phyloP scores from a whole-genome alignment of 371 early-diverging fungal species.

The Syncephalastrum racemosum region DNA sequence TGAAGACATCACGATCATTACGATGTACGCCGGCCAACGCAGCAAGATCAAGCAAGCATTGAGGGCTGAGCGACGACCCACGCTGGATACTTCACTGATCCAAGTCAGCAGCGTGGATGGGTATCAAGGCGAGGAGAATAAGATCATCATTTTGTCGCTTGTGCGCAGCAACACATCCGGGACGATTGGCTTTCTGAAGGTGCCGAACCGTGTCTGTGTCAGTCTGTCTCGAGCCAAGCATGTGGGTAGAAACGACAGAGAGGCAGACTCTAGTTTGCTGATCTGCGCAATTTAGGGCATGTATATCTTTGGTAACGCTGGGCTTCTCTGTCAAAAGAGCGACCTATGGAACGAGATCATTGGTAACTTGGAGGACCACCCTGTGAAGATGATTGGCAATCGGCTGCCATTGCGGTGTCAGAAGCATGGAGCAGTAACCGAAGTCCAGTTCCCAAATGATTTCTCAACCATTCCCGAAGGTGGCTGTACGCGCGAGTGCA shows the following conservation, averaged over 20 bases:
- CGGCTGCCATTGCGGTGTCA: constrained; percentile 43
- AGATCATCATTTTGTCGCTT: constrained; percentile 71
- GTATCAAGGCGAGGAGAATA: constrained; percentile 79
- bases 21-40: constrained; percentile 65
- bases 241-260: constrained; percentile 21
- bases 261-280: neutral
- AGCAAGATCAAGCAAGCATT: constrained; percentile 36
- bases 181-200: constrained; percentile 76
- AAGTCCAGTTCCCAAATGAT: constrained; percentile 52
- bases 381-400: constrained; percentile 36
- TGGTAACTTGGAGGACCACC: constrained; percentile 31
- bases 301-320: constrained; percentile 72
- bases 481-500: constrained; percentile 50
- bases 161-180: constrained; percentile 60
- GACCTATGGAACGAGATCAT: constrained; percentile 62
- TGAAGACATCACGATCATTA: constrained; percentile 56
- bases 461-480: constrained; percentile 50
- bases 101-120: constrained; percentile 76
- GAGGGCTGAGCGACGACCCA: constrained; percentile 28
- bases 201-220: constrained; percentile 76
- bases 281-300: constrained; percentile 47
- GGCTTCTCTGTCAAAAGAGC: constrained; percentile 51
- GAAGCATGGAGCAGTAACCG: constrained; percentile 36
- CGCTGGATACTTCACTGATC: constrained; percentile 32
- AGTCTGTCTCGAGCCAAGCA: constrained; percentile 71